Base-by-base conservation (phyloP, 345 rosid genomes). In the Nasturtium officinale region DNA sequence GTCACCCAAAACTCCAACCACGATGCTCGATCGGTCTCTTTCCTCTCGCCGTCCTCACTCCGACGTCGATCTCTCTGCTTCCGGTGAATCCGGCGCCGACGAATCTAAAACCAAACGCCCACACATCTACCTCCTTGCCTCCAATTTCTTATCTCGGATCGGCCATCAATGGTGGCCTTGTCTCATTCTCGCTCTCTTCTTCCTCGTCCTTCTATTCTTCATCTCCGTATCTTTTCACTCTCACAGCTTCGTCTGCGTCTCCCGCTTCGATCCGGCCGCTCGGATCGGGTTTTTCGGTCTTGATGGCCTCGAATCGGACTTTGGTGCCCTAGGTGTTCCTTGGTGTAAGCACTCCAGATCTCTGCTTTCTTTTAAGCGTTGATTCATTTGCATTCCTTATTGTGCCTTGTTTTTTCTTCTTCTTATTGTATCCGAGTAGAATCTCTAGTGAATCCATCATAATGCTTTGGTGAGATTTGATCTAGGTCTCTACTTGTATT, bases 241-340 rank as follows among this genome's bases (percentile, higher is more conserved):
- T 55, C 86, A 85, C 47, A 74, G 71, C 79, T 78, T 96, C 65
- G 96, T 90, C 65, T 96, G 97, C 79, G 69, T 84, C 77, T 84
- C 97, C 16, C 81, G 90, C 18, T 86, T 80, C 74, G 92, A 86
- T 79, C 87, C 87, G 1, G 78, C 56, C 30, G 85, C 96, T 38
- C 90, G 97, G 72, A 82, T 83, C 78, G 90, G 86, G 20, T 85
- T 88, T 59, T 88, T 85, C 73, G 92, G 90, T 1, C 61, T 88
- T 40, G 97, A 90, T 29, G 97, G 94, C 2, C 82, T 89, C 45
- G 98, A 86, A 51, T 90, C 96, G 21, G 97, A 92, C 67, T 96
- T 96, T 71, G 99, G 96, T 17, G 81, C 80, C 73, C 89, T 96
- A 20, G 99, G 99, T 65, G 99, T 90, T 72, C 99, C 99, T 79